Evolutionary conservation across 208 protist species (phyloP).

Genomic region (Leishmania lainsoni): DNA sequence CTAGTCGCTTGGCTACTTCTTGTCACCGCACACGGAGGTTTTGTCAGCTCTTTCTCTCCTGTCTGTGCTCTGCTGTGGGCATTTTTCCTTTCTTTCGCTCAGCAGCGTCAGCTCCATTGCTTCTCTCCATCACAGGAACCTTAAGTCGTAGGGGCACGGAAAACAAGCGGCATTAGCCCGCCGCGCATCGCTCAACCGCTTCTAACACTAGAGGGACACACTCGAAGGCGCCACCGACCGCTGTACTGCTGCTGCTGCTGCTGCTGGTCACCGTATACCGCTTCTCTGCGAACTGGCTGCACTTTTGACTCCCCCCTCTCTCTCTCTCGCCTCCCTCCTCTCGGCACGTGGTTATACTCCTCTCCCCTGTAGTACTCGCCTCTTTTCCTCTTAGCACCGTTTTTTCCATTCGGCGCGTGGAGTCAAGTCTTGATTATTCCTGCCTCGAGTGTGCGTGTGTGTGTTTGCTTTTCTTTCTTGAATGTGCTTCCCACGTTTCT

Average conservation of each 20-base stretch:
- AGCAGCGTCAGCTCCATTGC: conserved; percentile 7
- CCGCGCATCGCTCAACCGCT: not conserved
- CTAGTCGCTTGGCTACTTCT: not conserved
- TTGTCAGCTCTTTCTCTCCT: not conserved
- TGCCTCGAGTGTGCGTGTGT: too few relatives aligned
- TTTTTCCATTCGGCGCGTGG: too few relatives aligned
- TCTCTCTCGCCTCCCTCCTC: not conserved
- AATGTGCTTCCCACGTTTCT: not conserved
- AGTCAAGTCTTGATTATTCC: too few relatives aligned
- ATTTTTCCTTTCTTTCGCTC: not conserved
- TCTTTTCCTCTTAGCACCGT: too few relatives aligned
- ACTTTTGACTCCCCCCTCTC: not conserved
- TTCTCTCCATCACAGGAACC: not conserved
- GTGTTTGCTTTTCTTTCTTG: too few relatives aligned
- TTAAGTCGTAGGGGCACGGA: not conserved
- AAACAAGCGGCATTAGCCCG: not conserved
- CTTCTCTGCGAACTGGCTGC: too few relatives aligned
- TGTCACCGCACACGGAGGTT: not conserved
- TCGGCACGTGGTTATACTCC: not conserved
- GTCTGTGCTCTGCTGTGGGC: not conserved
- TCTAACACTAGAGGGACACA: not conserved
- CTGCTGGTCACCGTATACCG: not conserved
- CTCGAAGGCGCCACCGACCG: not conserved
- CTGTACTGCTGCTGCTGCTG: not conserved
- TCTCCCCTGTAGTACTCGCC: not conserved